Evolutionary conservation across 768 basidiomycete species (phyloP), one percentile per base, ranked within the genome.

Genomic region (Coprinopsis marcescibilis): DNA sequence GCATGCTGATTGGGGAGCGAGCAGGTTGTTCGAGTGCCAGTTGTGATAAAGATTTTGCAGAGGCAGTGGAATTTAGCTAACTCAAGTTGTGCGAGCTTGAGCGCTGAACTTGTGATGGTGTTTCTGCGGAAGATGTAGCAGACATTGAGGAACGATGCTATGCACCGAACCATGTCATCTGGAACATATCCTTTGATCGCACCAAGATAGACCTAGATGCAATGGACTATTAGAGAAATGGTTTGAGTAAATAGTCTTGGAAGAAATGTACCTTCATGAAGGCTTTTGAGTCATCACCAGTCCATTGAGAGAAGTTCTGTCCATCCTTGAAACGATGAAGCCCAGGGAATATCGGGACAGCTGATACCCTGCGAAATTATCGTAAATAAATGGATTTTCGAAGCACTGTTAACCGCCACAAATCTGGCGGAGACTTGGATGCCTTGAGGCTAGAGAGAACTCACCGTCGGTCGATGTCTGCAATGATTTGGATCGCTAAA

Each of bases 271-370:
- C 63, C 59, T 67, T 67, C 65, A 69, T 69, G 0, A 68, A 43
- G 0, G 55, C 65, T 42, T 67, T 68, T 0, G 65, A 69, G 40
- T 70, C 62, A 42, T 68, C 56, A 0, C 65, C 63, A 3, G 62
- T 69, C 66, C 66, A 69, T 37, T 68, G 65, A 17, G 60, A 54
- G 45, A 65, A 66, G 8, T 50, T 36, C 0, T 49, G 49, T 1
- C 65, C 65, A 35, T 63, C 49, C 8, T 54, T 51, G 45, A 66
- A 66, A 5, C 45, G 55, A 1, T 38, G 51, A 11, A 64, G 51
- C 0, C 51, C 54, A 3, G 60, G 50, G 32, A 53, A 64, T 1
- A 45, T 14, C 2, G 62, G 58, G 3, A 49, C 50, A 27, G 47
- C 52, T 2, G 60, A 48, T 32, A 62, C 57, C 1, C 46, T 7